Percentiles rank a stretch among this genome's conserved stretches.
These are phyloP conservation scores for Sechiopsis laciniata DNA, from an alignment of 306 rosid species.

Conservation along the genomic window DNA sequence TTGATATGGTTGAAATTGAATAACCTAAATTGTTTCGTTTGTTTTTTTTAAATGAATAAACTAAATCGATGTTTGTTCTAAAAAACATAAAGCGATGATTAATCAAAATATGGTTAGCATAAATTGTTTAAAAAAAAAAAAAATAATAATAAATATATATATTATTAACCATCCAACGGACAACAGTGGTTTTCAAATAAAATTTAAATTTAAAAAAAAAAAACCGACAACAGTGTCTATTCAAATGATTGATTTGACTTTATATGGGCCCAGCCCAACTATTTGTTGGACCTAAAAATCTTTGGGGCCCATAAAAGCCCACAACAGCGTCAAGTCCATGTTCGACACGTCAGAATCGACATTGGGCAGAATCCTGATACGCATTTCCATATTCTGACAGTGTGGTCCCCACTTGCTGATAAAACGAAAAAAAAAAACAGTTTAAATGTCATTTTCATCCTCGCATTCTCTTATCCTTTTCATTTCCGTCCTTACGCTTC, in stretches of 20 bases:
- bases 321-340: constrained; percentile 2
- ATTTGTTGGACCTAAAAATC: not conserved
- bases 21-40: not conserved
- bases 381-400: not conserved
- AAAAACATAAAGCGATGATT: not conserved
- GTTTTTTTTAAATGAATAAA: too few species aligned
- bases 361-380: constrained; percentile 10
- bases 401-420: constrained; percentile 6
- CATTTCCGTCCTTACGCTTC: too few species aligned
- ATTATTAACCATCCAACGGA: not conserved
- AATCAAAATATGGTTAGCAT: not conserved
- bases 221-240: not conserved
- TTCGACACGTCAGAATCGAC: constrained; percentile 15
- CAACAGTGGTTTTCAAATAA: too few species aligned
- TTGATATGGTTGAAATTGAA: not conserved
- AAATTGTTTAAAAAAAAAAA: too few species aligned
- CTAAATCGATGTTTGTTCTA: too few species aligned
- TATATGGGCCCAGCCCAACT: constrained; percentile 9
- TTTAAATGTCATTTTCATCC: too few species aligned
- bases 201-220: too few species aligned
- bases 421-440: not conserved
- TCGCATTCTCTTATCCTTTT: too few species aligned
- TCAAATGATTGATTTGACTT: constrained; percentile 6
- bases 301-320: constrained; percentile 5
- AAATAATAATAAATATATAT: not conserved